Conservation (phyloP, 2,329 filamentous ascomycete genomes). For the Fonsecaea pedrosoi region DNA sequence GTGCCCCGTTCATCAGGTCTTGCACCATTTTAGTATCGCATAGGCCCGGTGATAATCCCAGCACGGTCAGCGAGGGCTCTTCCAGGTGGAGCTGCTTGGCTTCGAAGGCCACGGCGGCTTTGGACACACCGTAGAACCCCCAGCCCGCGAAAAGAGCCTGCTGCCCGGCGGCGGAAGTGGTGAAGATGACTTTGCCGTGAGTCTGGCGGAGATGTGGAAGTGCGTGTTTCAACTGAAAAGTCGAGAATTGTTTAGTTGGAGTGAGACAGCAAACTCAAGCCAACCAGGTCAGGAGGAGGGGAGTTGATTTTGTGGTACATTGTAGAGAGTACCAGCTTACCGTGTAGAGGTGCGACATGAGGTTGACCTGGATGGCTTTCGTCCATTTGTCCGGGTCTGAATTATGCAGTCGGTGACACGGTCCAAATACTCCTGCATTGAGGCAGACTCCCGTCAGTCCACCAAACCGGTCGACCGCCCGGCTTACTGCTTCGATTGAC, state of each 20-base stretch:
- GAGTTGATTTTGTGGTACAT: too few relatives aligned
- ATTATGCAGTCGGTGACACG: neutral
- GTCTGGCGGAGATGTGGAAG: slow-evolving; percentile 71
- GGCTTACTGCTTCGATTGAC: too few relatives aligned
- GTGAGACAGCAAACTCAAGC: too few relatives aligned
- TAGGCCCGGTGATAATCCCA: slow-evolving; percentile 77
- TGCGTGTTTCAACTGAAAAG: slow-evolving; percentile 44
- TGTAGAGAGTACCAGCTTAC: neutral
- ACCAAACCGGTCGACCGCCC: neutral
- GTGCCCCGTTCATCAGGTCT: slow-evolving; percentile 14
- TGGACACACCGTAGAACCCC: slow-evolving; percentile 81
- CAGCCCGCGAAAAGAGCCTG: slow-evolving; percentile 69
- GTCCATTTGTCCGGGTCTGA: neutral
- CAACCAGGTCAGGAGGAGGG: too few relatives aligned
- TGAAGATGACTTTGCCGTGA: slow-evolving; percentile 75
- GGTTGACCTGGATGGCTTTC: neutral
- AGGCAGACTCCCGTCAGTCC: neutral
- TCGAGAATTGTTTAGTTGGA: too few relatives aligned
- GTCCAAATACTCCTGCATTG: slow-evolving; percentile 3
- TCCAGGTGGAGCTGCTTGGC: slow-evolving; percentile 74
- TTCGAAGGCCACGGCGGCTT: slow-evolving; percentile 82
- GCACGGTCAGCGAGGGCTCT: slow-evolving; percentile 74
- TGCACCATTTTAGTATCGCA: slow-evolving; percentile 80
- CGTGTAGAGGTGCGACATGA: slow-evolving; percentile 10
- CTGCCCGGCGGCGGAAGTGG: slow-evolving; percentile 76